Evolutionary conservation across 2,329 filamentous ascomycete genomes (phyloP).

Genomic region (Claviceps fusiformis): DNA sequence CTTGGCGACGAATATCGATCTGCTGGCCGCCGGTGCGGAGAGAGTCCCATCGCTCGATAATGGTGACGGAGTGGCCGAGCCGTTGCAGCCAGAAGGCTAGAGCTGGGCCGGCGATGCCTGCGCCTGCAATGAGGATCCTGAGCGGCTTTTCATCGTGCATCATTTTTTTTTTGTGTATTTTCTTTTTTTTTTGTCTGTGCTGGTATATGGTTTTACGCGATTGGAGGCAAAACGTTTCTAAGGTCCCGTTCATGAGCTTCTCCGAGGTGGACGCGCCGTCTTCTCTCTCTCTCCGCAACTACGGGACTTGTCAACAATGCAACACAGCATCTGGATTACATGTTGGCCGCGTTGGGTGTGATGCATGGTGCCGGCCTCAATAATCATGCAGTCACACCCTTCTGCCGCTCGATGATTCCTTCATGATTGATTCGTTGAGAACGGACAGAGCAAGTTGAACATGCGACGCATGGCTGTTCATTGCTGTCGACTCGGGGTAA

Average conservation of each 20-base stretch:
- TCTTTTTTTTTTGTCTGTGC: too few species aligned
- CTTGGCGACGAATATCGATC: slow-evolving; percentile 31
- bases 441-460: background rate
- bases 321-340: background rate
- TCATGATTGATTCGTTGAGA: background rate
- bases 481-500: too few species aligned
- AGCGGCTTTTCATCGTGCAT: background rate
- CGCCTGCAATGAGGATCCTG: slow-evolving; percentile 17
- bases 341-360: background rate
- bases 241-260: too few species aligned
- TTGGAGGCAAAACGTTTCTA: background rate
- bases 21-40: slow-evolving; percentile 25
- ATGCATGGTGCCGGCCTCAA: background rate
- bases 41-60: slow-evolving; percentile 24
- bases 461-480: background rate
- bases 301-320: too few species aligned
- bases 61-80: slow-evolving; percentile 19
- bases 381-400: background rate
- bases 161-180: too few species aligned
- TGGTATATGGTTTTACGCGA: background rate
- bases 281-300: too few species aligned
- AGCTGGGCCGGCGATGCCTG: slow-evolving; percentile 19
- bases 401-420: background rate
- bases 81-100: slow-evolving; percentile 18
- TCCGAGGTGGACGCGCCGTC: too few species aligned